phyloP scores from a whole-genome alignment of 2,329 filamentous ascomycete species.

The Neobulgaria alba region DNA sequence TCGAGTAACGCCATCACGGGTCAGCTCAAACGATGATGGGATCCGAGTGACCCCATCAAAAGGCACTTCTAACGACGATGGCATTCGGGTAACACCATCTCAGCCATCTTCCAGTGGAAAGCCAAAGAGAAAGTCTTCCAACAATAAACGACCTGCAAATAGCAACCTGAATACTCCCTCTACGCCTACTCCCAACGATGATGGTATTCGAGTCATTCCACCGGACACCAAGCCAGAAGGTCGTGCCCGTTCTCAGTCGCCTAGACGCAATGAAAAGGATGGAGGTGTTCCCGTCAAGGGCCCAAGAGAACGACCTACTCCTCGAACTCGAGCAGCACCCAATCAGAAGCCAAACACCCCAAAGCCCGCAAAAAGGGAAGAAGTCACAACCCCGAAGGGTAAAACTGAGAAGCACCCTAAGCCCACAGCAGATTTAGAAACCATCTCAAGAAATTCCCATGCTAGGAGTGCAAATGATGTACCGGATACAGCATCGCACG shows the following conservation, averaged over 20 bases:
- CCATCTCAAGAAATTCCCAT: slow-evolving; percentile 11
- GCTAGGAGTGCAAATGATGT: slow-evolving; percentile 8
- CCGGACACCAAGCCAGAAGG: slow-evolving; percentile 17
- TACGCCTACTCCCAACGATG: slow-evolving; percentile 4
- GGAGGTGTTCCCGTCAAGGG: slow-evolving; percentile 29
- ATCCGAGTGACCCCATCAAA: slow-evolving; percentile 16
- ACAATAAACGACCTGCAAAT: slow-evolving; percentile 5
- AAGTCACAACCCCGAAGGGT: slow-evolving; percentile 16
- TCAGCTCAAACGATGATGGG: slow-evolving; percentile 25
- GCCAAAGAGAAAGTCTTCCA: slow-evolving; percentile 16
- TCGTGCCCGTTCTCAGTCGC: slow-evolving; percentile 22
- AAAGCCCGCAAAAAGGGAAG: slow-evolving; percentile 6
- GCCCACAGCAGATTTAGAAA: slow-evolving; percentile 12
- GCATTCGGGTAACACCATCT: slow-evolving; percentile 21
- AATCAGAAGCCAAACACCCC: slow-evolving; percentile 12
- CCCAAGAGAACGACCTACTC: slow-evolving; percentile 10
- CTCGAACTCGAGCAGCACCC: too few relatives aligned
- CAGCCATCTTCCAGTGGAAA: slow-evolving; percentile 8
- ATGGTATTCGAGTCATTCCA: slow-evolving; percentile 21
- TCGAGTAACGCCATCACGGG: slow-evolving; percentile 21
- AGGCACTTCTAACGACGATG: slow-evolving; percentile 10
- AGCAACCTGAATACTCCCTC: slow-evolving; percentile 4
- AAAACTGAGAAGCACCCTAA: slow-evolving; percentile 18
- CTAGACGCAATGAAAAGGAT: slow-evolving; percentile 13
- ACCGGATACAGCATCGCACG: slow-evolving; percentile 15